A percentile compares a stretch with the other conserved stretches of the same genome.
These are phyloP conservation scores for Mycosphaerelloides madeirae DNA, from an alignment of 2,329 filamentous ascomycete genomes.

Conservation along the genomic window DNA sequence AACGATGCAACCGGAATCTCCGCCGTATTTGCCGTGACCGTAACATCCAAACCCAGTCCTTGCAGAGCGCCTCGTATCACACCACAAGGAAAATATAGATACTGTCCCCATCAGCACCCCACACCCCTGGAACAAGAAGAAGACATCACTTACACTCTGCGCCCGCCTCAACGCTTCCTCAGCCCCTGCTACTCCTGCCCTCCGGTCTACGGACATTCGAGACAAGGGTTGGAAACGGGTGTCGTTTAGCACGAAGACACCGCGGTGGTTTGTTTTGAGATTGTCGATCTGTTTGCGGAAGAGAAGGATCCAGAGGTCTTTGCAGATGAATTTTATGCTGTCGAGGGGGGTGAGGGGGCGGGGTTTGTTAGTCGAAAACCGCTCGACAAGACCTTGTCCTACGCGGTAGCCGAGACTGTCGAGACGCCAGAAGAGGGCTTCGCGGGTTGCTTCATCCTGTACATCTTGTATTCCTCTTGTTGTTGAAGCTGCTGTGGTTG, in stretches of 20 bases:
- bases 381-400: conserved; percentile 84
- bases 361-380: conserved; percentile 81
- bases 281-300: conserved; percentile 98
- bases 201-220: conserved; percentile 74
- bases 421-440: conserved; percentile 78
- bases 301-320: conserved; percentile 91
- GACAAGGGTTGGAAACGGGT: conserved; percentile 83
- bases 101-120: conserved; percentile 47
- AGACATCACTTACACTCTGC: conserved; percentile 62
- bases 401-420: conserved; percentile 87
- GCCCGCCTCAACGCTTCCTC: conserved; percentile 59
- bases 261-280: conserved; percentile 94
- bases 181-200: conserved; percentile 27
- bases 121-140: neutral
- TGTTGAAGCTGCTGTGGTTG: conserved; percentile 3
- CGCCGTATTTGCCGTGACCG: conserved; percentile 82
- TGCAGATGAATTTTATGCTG: conserved; percentile 97
- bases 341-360: conserved; percentile 90
- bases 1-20: conserved; percentile 88
- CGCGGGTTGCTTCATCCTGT: conserved; percentile 70
- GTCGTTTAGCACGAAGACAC: conserved; percentile 94
- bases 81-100: conserved; percentile 92
- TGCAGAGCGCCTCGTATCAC: conserved; percentile 87
- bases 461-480: neutral
- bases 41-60: conserved; percentile 85